Evolutionary conservation across 352 stramenopile genomes (phyloP).

Genomic region (Phytophthora sojae): DNA sequence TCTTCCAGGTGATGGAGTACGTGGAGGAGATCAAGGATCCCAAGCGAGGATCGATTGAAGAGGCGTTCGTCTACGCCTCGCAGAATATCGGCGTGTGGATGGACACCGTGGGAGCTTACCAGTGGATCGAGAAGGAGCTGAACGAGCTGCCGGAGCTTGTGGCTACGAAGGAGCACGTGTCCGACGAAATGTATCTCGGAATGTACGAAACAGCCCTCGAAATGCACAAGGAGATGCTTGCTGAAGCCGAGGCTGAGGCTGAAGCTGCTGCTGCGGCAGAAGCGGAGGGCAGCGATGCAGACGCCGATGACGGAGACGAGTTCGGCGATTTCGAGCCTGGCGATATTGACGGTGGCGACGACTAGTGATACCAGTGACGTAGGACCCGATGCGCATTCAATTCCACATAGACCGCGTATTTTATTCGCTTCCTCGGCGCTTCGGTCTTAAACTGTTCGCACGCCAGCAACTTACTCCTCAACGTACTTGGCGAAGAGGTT

Average conservation of each 20-base stretch:
- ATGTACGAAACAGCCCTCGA: conserved; percentile 90
- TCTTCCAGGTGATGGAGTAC: conserved; percentile 84
- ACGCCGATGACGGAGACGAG: conserved; percentile 50
- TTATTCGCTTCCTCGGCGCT: conserved; percentile 9
- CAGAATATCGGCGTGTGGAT: conserved; percentile 88
- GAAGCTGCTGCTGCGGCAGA: conserved; percentile 25
- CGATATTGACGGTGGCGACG: conserved; percentile 63
- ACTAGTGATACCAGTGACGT: conserved; percentile 28
- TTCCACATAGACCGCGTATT: conserved; percentile 30
- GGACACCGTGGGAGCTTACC: conserved; percentile 80
- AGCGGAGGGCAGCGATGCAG: conserved; percentile 42
- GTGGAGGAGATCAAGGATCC: conserved; percentile 83
- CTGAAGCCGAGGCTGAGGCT: conserved; percentile 45
- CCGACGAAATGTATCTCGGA: conserved; percentile 85
- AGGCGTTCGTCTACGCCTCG: conserved; percentile 82
- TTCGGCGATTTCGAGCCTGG: conserved; percentile 60
- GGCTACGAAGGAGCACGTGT: conserved; percentile 61
- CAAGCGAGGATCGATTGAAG: conserved; percentile 78
- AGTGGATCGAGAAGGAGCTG: conserved; percentile 89
- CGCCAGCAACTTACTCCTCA: conserved; percentile 53
- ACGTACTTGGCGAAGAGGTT: conserved; percentile 99
- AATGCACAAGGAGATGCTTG: conserved; percentile 83
- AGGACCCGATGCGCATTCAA: conserved; percentile 21
- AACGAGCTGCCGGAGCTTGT: conserved; percentile 52
- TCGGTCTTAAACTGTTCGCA: background rate